Evolutionary conservation across 2,329 filamentous ascomycete genomes (phyloP).

Genomic region (Balansia obtecta): DNA sequence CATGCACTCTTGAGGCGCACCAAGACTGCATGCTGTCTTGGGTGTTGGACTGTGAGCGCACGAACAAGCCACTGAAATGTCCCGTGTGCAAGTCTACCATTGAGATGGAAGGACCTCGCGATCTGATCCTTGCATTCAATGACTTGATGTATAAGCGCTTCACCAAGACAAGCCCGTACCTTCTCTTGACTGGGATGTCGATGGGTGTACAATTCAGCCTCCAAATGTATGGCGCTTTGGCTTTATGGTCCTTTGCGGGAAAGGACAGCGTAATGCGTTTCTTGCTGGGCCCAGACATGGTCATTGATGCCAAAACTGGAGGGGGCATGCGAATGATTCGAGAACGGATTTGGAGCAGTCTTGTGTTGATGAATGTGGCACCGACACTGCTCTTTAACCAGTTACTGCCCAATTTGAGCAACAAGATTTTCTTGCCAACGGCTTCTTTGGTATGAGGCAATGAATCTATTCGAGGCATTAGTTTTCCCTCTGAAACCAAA

Average conservation of each 20-base stretch:
- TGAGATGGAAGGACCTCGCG: conserved; percentile 59
- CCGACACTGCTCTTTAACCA: conserved; percentile 33
- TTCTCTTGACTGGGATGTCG: conserved; percentile 49
- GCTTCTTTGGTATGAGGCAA: conserved; percentile 26
- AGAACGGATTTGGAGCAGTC: conserved; percentile 19
- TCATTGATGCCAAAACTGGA: conserved; percentile 14
- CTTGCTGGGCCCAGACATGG: conserved; percentile 23
- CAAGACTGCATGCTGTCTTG: conserved; percentile 82
- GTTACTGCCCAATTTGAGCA: conserved; percentile 29
- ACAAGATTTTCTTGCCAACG: conserved; percentile 28
- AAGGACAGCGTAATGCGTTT: conserved; percentile 30
- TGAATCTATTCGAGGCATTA: neutral
- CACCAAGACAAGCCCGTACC: conserved; percentile 42
- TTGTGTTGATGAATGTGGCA: conserved; percentile 31
- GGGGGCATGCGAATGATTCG: conserved; percentile 14
- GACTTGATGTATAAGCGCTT: conserved; percentile 44
- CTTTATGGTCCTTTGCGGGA: conserved; percentile 40
- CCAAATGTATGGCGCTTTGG: conserved; percentile 39
- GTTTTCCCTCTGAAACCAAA: neutral
- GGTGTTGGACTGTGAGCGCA: conserved; percentile 76
- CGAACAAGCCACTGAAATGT: conserved; percentile 58
- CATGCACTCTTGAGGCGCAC: conserved; percentile 82
- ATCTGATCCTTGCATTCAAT: conserved; percentile 56
- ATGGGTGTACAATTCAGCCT: conserved; percentile 38
- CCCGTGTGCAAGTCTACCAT: conserved; percentile 85